phyloP scores from a whole-genome alignment of 768 basidiomycete species.

The Brasilioporus rufonigricans region DNA sequence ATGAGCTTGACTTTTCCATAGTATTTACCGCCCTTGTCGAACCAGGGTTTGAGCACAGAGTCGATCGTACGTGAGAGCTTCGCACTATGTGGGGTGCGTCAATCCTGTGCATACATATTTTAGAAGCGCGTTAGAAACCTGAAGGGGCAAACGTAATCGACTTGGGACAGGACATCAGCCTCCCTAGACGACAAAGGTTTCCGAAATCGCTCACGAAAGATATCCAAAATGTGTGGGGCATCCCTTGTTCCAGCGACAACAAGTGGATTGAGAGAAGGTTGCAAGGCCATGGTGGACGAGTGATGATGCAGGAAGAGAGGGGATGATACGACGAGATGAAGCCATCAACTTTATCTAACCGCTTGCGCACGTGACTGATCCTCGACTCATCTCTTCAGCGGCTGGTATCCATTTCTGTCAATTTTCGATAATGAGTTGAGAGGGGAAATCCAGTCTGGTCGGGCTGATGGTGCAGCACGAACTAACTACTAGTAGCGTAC shows the following conservation, averaged over 20 bases:
- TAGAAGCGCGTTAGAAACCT: constrained; percentile 40
- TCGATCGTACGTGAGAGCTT: constrained; percentile 63
- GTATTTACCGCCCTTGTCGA: constrained; percentile 60
- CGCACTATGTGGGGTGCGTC: constrained; percentile 38
- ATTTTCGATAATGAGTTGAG: too few species aligned
- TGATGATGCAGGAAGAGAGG: background rate
- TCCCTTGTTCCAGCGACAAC: constrained; percentile 55
- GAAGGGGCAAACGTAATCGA: constrained; percentile 88
- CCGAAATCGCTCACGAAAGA: constrained; percentile 55
- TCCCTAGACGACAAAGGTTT: background rate
- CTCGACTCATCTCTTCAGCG: too few species aligned
- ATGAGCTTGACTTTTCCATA: constrained; percentile 72
- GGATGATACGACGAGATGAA: background rate
- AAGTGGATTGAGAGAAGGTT: constrained; percentile 67
- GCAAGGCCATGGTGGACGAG: constrained; percentile 60
- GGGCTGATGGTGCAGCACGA: too few species aligned
- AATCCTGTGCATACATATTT: background rate
- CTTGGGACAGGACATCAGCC: constrained; percentile 33
- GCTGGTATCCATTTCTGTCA: too few species aligned
- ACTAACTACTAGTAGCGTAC: too few species aligned
- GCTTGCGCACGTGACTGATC: background rate
- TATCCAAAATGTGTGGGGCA: constrained; percentile 76
- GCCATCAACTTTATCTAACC: background rate
- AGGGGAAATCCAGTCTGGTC: too few species aligned
- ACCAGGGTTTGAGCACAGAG: constrained; percentile 53